phyloP scores from a whole-genome alignment of 768 basidiomycete species.

The Dendrothele bispora region DNA sequence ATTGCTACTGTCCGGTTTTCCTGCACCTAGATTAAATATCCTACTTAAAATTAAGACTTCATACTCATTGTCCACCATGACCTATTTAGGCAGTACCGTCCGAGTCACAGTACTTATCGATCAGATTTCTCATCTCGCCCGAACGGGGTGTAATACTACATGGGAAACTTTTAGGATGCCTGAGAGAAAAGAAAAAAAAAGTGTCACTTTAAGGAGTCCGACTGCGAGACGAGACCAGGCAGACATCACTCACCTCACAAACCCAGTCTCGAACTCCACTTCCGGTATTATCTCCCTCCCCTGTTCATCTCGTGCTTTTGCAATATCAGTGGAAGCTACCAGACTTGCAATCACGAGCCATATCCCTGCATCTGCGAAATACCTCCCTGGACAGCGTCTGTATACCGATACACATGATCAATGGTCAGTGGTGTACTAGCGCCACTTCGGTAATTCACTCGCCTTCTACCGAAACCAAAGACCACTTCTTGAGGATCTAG shows the following conservation, averaged over 20 bases:
- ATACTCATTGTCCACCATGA: no score
- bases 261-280: constrained; percentile 39
- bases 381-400: constrained; percentile 55
- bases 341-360: constrained; percentile 48
- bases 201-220: background rate
- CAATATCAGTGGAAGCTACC: constrained; percentile 45
- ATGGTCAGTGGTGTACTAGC: constrained; percentile 2
- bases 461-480: constrained; percentile 64
- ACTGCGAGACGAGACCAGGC: no score
- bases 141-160: constrained; percentile 50
- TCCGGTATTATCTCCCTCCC: constrained; percentile 39
- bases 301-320: constrained; percentile 37
- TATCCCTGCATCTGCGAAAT: constrained; percentile 48
- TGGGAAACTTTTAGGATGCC: constrained; percentile 52
- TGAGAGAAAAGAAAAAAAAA: constrained; percentile 19
- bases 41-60: no score
- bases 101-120: no score
- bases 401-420: background rate
- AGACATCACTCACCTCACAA: constrained; percentile 42
- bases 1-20: no score
- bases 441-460: constrained; percentile 13
- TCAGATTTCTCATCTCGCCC: no score
- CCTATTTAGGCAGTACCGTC: no score
- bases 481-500: constrained; percentile 48
- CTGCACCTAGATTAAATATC: no score